phyloP scores from a whole-genome alignment of 371 early-diverging fungal species.

The Phascolomyces articulosus region DNA sequence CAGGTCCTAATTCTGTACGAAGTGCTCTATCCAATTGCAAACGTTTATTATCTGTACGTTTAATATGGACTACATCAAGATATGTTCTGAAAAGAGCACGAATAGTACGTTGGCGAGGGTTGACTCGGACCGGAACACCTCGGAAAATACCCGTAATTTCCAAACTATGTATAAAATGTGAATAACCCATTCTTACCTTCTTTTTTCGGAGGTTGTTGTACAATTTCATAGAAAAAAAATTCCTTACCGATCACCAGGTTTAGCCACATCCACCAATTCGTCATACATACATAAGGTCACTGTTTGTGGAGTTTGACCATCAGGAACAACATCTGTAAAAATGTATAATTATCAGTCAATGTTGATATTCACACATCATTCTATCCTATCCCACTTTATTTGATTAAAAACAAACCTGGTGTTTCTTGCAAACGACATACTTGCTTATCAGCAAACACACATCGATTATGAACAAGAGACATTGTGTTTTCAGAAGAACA shows the following conservation, averaged over 20 bases:
- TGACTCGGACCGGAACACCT: conserved; percentile 95
- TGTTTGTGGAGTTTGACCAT: conserved; percentile 99
- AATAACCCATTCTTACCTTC: no score
- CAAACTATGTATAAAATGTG: no score
- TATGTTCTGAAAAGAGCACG: conserved; percentile 97
- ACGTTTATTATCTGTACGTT: conserved; percentile 79
- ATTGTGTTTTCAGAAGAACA: conserved; percentile 86
- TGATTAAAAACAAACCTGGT: no score
- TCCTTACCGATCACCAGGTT: conserved; percentile 93
- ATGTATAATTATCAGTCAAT: neutral
- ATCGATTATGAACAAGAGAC: conserved; percentile 92
- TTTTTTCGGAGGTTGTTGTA: no score
- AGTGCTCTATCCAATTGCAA: conserved; percentile 42
- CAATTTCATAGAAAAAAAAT: neutral
- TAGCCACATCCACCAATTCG: conserved; percentile 94
- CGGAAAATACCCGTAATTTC: conserved; percentile 98
- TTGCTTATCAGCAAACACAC: conserved; percentile 96
- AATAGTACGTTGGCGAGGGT: conserved; percentile 90
- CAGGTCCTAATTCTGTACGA: conserved; percentile 53
- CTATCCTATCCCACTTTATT: conserved; percentile 19
- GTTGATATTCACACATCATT: no score
- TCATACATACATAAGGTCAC: conserved; percentile 93
- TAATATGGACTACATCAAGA: conserved; percentile 95
- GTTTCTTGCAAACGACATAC: conserved; percentile 98
- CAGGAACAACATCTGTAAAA: conserved; percentile 88